Conservation (phyloP, 164 flowering plant genomes). For the Hamamelis virginiana region DNA sequence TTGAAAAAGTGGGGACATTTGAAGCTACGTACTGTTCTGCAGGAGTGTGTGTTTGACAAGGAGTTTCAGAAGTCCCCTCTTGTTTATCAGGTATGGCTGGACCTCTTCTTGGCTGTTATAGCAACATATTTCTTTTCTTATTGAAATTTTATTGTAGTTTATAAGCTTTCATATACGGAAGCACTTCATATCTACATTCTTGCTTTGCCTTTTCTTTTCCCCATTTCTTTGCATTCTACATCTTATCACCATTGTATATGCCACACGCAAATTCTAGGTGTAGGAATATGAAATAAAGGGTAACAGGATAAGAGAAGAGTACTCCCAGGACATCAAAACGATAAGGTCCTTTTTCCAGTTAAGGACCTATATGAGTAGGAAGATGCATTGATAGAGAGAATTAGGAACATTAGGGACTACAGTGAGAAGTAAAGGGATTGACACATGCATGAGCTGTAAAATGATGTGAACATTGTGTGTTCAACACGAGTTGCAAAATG, state of each 20-base stretch:
- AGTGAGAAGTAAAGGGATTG: background rate
- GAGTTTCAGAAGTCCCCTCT: constrained; percentile 80
- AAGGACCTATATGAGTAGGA: no score
- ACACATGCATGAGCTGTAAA: background rate
- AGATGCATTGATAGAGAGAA: background rate
- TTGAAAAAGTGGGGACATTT: constrained; percentile 97
- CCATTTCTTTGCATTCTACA: background rate
- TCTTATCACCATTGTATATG: background rate
- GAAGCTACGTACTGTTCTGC: constrained; percentile 79
- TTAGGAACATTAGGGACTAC: background rate
- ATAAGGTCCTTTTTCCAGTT: no score
- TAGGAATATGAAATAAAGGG: background rate
- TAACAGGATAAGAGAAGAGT: background rate
- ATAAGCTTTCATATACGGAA: no score
- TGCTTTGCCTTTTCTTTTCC: background rate
- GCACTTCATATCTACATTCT: background rate
- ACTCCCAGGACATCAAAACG: background rate
- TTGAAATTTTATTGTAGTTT: background rate
- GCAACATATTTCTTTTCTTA: background rate
- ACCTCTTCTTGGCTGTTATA: background rate
- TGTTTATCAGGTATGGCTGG: constrained; percentile 72
- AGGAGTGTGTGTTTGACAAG: constrained; percentile 67
- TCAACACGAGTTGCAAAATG: no score
- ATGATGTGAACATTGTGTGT: background rate
- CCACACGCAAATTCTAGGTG: background rate